phyloP scores from a whole-genome alignment of 495 filamentous ascomycete genomes.

The Paragyromitra xinjiangensis region DNA sequence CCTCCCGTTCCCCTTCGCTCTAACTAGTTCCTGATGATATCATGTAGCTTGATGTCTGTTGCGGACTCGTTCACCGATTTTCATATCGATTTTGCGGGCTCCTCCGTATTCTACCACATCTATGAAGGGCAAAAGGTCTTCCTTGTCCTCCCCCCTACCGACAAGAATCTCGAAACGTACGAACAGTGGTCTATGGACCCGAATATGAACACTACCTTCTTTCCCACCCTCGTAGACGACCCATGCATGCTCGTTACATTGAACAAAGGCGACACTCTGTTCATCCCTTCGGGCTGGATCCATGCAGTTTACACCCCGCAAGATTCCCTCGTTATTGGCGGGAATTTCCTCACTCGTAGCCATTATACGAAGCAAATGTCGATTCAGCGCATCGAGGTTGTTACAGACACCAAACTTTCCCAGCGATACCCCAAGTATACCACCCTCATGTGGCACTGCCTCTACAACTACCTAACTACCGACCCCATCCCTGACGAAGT shows the following conservation, averaged over 20 bases:
- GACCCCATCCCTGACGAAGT: constrained; percentile 72
- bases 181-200: constrained; percentile 80
- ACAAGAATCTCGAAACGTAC: constrained; percentile 78
- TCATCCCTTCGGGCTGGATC: constrained; percentile 83
- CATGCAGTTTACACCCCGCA: constrained; percentile 82
- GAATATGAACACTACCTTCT: constrained; percentile 71
- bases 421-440: constrained; percentile 79
- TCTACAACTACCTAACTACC: constrained; percentile 71
- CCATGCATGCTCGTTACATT: constrained; percentile 79
- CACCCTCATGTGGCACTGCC: constrained; percentile 77
- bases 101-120: constrained; percentile 81
- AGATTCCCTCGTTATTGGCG: constrained; percentile 78
- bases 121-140: constrained; percentile 80
- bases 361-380: constrained; percentile 78
- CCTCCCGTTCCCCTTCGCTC: not conserved
- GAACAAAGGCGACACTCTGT: constrained; percentile 76
- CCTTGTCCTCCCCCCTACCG: constrained; percentile 79
- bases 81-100: constrained; percentile 82
- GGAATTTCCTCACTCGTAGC: constrained; percentile 76
- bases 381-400: constrained; percentile 75
- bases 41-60: constrained; percentile 73
- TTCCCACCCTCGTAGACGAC: constrained; percentile 63
- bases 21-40: constrained; percentile 51
- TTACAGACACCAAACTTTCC: constrained; percentile 73
- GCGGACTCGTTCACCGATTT: constrained; percentile 83